Base-by-base conservation (phyloP, 2,329 filamentous ascomycete species). In the Fusarium nanum region DNA sequence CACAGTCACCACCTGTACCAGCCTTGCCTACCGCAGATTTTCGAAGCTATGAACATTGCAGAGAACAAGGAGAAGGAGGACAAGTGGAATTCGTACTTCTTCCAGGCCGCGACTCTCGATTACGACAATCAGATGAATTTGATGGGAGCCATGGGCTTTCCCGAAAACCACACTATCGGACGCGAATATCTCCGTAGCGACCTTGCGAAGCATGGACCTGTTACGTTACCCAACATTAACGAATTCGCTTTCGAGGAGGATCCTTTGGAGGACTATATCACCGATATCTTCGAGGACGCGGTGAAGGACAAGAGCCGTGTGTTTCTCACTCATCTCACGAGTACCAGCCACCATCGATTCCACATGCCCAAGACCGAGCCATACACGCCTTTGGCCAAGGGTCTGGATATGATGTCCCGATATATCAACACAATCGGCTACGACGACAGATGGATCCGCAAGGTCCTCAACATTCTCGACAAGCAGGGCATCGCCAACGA, bases 1-100 rank as follows among this genome's bases (percentile, higher is more conserved):
- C 79, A 78, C 53, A 68, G 76, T 6, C 76, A 82, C 25, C 78
- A 83, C 53, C 73, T 83, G 23, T 84, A 84, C 62, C 81, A 84
- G 44, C 83, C 83, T 0, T 84, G 83, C 46, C 60, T 85, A 50
- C 79, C 83, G 1, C 83, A 81, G 6, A 66, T 81, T n/a, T 69
- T 81, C 7, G 73, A 81, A 10, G 75, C 76, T 16, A 59, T 82
- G 56, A 81, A 80, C 48, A 25, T 64, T 2, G 55, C 77, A 5
- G 71, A 73, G 18, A 60, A 48, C 11, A 28, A 58, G 3, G 30
- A 70, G 4, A 56, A 68, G 28, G 53, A 70, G 3, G 73, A 70
- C 23, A 75, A 73, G 11, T 81, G 79, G 79, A 73, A 73, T 7
- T 78, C 78, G 1, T 69, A 70, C 3, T 80, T 74, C 34, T 76